Base-by-base conservation (phyloP, 768 basidiomycete genomes). In the Boletus pseudo-olivaceus region DNA sequence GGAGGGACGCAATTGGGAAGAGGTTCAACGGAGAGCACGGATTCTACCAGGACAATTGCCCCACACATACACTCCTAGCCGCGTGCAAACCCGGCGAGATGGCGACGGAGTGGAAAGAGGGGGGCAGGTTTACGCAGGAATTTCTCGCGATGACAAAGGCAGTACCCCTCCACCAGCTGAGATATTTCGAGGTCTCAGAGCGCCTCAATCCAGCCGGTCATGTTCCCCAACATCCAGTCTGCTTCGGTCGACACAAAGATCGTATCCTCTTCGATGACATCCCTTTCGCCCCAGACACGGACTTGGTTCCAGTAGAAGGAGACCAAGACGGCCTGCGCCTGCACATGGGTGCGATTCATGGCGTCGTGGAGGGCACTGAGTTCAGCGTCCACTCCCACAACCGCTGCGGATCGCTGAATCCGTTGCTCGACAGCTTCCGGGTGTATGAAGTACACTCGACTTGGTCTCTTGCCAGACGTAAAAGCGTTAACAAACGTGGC, bases 331-430 rank as follows among this genome's bases (percentile, higher is more conserved):
- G 66, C 38, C 59, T 85, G 42, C 78, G 78, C 55, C 67, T 88
- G 32, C 78, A 78, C 33, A 77, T 80, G 35, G 87, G 87, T 12
- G 75, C 78, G 1, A 78, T 82, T 5, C 84, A 87, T 55, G 86
- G 86, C 2, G 72, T 88, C 19, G 75, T 78, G n/a, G 77, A 79
- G 55, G 86, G 84, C 44, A 83, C 78, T 9, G 82, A 85, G 57
- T 76, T 88, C 55, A 78, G 76, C 38, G 43, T 88, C 20, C 84
- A 87, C 63, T 70, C 75, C 20, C 84, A 87, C 65, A 86, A 87
- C 65, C 75, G 75, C 56, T 71, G 71, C n/a, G 79, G 78, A 20
- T 85, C 85, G 7, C 68, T 72, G 45, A 88, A 87, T 57, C 79
- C 81, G 2, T 52, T 75, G 19, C 67, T 85, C 12, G 81, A 79